Evolutionary conservation across 306 rosid species (phyloP), one percentile per base, ranked within the genome.

Genomic region (Lagenaria siceraria): DNA sequence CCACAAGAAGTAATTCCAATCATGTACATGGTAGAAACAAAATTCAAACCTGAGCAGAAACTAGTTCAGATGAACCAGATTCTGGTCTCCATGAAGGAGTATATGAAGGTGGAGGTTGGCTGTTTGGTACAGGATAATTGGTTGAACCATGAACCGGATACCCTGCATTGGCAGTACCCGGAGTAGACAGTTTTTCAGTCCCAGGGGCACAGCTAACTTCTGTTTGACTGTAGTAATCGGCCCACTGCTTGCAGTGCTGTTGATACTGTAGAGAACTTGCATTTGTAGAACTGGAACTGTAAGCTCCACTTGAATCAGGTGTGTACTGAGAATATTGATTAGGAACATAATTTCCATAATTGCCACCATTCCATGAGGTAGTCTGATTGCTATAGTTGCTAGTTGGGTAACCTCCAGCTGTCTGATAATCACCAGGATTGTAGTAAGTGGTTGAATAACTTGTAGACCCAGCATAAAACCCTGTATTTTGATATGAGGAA

Each of bases 341-440:
- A 79, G 99, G 76, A 33, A 82, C 77, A 61, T 90, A 92, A 84
- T 88, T 93, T 80, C 96, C 77, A 80, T 91, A 89, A 83, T 76
- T 89, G 78, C 90, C 92, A 79, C 85, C 93, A 85, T 81, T 95
- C 98, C 98, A 92, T 80, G 80, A 15, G 3, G 89, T 78, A 18
- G 91, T 84, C 84, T 88, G 97, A 81, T 89, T 90, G 85, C 84
- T 86, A 81, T 92, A 96, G 78, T 90, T 62, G 90, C 88, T 87
- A 87, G 87, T 89, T 82, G 87, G 86, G 80, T 92, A 96, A 81
- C 90, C 94, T 84, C 96, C 97, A 80, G 97, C 83, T 87, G 93
- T 96, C 99, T 96, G 99, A 90, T 92, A 92, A 96, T 96, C 99
- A 96, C 90, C 99, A 92, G 99, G 92, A 96, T 92, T 96, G 99